These are phyloP conservation scores for Gnomoniopsis smithogilvyi DNA, from an alignment of 2,329 filamentous ascomycete genomes.

Conservation along the genomic window DNA sequence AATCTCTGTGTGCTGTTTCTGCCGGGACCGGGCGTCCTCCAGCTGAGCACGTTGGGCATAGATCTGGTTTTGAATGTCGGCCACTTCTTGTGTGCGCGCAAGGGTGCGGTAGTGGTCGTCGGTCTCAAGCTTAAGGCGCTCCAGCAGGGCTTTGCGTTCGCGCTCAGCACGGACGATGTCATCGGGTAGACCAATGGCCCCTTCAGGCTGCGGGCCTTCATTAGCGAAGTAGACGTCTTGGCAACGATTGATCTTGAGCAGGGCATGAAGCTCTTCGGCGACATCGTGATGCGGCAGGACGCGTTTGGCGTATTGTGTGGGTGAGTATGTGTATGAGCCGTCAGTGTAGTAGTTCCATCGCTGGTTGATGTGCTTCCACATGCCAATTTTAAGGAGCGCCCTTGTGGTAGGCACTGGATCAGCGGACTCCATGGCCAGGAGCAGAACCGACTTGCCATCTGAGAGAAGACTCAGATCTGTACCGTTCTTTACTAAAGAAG, in stretches of 20 bases:
- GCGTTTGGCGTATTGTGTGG: slow-evolving; percentile 58
- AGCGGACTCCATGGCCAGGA: slow-evolving; percentile 56
- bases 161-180: slow-evolving; percentile 49
- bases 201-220: slow-evolving; percentile 50
- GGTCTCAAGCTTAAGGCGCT: slow-evolving; percentile 42
- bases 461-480: slow-evolving; percentile 54
- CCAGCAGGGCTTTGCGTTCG: slow-evolving; percentile 43
- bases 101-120: slow-evolving; percentile 48
- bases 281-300: slow-evolving; percentile 38
- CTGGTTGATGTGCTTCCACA: slow-evolving; percentile 64
- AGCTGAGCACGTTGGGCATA: slow-evolving; percentile 46
- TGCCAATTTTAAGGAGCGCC: slow-evolving; percentile 57
- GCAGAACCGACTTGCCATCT: slow-evolving; percentile 55
- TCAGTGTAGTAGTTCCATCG: slow-evolving; percentile 53
- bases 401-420: slow-evolving; percentile 54
- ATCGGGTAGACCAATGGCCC: slow-evolving; percentile 48
- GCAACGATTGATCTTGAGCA: slow-evolving; percentile 51
- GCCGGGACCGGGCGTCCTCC: slow-evolving; percentile 47
- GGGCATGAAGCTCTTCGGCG: slow-evolving; percentile 37
- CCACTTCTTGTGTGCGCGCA: slow-evolving; percentile 48
- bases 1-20: slow-evolving; percentile 44
- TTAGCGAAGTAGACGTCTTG: slow-evolving; percentile 53
- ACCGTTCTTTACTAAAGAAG: slow-evolving; percentile 52
- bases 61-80: slow-evolving; percentile 48
- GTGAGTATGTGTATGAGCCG: slow-evolving; percentile 57